These are phyloP conservation scores for Spathaspora sp. DNA, from an alignment of 805 yeast genomes.

Conservation along the genomic window DNA sequence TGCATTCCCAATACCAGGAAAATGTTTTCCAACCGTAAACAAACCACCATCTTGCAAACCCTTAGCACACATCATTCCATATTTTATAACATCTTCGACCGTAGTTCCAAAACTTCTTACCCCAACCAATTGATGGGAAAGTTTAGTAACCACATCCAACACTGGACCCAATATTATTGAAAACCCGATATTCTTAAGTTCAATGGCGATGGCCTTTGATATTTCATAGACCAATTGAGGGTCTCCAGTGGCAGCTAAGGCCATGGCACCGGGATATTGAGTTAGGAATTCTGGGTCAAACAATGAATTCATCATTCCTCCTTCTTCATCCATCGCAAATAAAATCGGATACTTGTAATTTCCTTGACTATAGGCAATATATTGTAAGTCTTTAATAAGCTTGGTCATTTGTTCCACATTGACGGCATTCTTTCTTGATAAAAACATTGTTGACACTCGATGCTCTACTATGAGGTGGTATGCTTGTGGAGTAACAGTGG, in stretches of 20 bases:
- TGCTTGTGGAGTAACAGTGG: slow-evolving; percentile 50
- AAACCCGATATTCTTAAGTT: slow-evolving; percentile 53
- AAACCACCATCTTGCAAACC: slow-evolving; percentile 56
- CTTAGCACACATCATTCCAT: slow-evolving; percentile 48
- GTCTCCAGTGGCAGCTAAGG: slow-evolving; percentile 53
- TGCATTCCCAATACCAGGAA: slow-evolving; percentile 65
- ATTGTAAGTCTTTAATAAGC: slow-evolving; percentile 51
- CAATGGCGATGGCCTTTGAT: slow-evolving; percentile 51
- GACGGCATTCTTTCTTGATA: slow-evolving; percentile 49
- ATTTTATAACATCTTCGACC: slow-evolving; percentile 54
- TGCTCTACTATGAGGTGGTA: slow-evolving; percentile 47
- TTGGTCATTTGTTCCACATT: slow-evolving; percentile 46
- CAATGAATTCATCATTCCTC: slow-evolving; percentile 59
- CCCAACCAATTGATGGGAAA: slow-evolving; percentile 54
- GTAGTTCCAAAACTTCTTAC: slow-evolving; percentile 61
- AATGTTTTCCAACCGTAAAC: slow-evolving; percentile 57
- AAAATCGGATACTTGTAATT: slow-evolving; percentile 50
- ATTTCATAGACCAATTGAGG: slow-evolving; percentile 47
- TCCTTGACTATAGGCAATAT: slow-evolving; percentile 46
- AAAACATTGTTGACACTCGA: slow-evolving; percentile 48
- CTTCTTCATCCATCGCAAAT: slow-evolving; percentile 61
- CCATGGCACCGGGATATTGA: slow-evolving; percentile 67
- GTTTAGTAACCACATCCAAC: slow-evolving; percentile 54
- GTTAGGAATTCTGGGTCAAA: slow-evolving; percentile 49
- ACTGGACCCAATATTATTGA: slow-evolving; percentile 59